Evolutionary conservation across 495 filamentous ascomycete genomes (phyloP).

Genomic region (Staphylotrichum tortipilum): DNA sequence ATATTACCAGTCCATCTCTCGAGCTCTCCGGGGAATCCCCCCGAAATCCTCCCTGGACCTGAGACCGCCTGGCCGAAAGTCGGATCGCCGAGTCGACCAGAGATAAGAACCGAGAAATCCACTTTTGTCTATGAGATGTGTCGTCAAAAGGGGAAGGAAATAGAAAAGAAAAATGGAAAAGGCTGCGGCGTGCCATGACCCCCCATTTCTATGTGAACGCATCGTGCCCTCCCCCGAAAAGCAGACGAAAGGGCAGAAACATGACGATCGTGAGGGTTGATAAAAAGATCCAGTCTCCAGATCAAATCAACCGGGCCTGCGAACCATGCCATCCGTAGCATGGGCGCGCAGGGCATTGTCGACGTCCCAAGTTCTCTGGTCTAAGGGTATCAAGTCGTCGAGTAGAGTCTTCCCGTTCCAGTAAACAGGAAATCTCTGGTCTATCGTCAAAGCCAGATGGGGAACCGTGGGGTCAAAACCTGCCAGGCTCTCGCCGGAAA

Average conservation of each 20-base stretch:
- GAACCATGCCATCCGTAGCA: constrained; percentile 21
- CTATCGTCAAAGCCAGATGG: constrained; percentile 27
- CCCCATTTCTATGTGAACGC: constrained; percentile 33
- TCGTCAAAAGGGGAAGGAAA: constrained; percentile 26
- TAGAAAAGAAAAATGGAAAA: constrained; percentile 20
- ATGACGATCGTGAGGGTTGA: constrained; percentile 32
- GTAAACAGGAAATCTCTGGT: constrained; percentile 21
- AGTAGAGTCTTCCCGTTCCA: constrained; percentile 10
- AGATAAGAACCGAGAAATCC: constrained; percentile 44
- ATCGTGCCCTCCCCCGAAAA: constrained; percentile 31
- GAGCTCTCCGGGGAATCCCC: neutral
- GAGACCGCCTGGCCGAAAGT: constrained; percentile 19
- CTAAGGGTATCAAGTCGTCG: constrained; percentile 38
- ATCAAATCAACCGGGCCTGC: constrained; percentile 26
- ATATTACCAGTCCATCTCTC: constrained; percentile 36
- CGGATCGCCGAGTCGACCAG: constrained; percentile 28
- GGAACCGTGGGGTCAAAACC: constrained; percentile 20
- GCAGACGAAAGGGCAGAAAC: constrained; percentile 34
- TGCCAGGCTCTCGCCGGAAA: constrained; percentile 16
- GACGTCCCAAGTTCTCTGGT: constrained; percentile 23
- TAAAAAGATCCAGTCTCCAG: constrained; percentile 26
- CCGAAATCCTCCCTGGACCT: constrained; percentile 10
- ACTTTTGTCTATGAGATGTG: constrained; percentile 52
- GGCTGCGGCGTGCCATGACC: constrained; percentile 30
- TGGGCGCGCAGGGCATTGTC: constrained; percentile 17